These are phyloP conservation scores for Vishniacozyma victoriae DNA, from an alignment of 768 basidiomycete genomes.

Conservation along the genomic window DNA sequence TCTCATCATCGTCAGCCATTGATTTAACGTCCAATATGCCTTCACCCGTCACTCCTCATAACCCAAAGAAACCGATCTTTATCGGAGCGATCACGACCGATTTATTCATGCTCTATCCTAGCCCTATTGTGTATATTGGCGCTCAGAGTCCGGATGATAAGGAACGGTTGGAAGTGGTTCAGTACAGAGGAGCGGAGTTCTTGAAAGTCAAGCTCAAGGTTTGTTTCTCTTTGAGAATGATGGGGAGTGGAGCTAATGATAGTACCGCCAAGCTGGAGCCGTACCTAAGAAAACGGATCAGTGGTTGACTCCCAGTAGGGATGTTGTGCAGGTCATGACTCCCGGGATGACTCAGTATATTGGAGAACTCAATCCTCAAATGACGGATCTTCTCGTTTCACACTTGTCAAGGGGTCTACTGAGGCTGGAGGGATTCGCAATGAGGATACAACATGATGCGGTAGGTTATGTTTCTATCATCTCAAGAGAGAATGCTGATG, in stretches of 20 bases:
- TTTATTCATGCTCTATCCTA: conserved; percentile 36
- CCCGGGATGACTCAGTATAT: conserved; percentile 29
- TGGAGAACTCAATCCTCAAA: conserved; percentile 38
- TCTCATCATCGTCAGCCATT: conserved; percentile 9
- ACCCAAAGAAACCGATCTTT: conserved; percentile 26
- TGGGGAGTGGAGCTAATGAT: background rate
- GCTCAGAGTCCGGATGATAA: conserved; percentile 11
- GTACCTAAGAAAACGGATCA: conserved; percentile 12
- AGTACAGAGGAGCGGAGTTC: conserved; percentile 26
- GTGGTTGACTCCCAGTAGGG: conserved; percentile 2
- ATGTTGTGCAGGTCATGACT: conserved; percentile 32
- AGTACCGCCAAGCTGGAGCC: conserved; percentile 19
- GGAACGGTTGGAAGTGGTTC: conserved; percentile 22
- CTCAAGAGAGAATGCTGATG: conserved; percentile 37
- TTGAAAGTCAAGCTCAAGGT: conserved; percentile 43
- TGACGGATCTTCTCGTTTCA: conserved; percentile 17
- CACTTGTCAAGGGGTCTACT: conserved; percentile 39
- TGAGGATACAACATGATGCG: conserved; percentile 31
- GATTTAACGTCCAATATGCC: conserved; percentile 11
- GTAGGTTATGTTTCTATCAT: conserved; percentile 20
- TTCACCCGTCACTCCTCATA: conserved; percentile 19
- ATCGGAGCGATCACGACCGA: conserved; percentile 28
- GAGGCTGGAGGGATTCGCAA: conserved; percentile 44
- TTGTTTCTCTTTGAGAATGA: conserved; percentile 1
- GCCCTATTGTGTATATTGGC: conserved; percentile 24